These are phyloP conservation scores for Fistulifera solaris DNA, from an alignment of 108 stramenopile species.

Conservation along the genomic window DNA sequence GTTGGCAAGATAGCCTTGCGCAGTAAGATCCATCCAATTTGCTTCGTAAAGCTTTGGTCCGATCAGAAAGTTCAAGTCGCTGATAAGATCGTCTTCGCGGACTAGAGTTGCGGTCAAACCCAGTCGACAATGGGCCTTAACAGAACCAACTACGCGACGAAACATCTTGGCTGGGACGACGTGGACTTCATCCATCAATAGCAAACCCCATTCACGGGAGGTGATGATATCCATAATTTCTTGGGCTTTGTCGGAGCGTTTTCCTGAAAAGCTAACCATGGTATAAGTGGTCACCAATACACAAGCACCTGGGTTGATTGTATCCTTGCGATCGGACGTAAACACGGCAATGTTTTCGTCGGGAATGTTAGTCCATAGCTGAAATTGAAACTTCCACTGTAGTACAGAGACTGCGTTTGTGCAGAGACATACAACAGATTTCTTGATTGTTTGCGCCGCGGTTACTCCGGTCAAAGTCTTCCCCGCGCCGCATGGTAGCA, in stretches of 20 bases:
- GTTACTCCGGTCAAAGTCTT: slow-evolving; percentile 98
- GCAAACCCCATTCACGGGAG: slow-evolving; percentile 95
- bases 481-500: slow-evolving; percentile 98
- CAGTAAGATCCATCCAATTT: slow-evolving; percentile 99
- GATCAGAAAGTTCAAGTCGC: slow-evolving; percentile 95
- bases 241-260: slow-evolving; percentile 77
- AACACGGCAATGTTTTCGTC: slow-evolving; percentile 86
- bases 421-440: slow-evolving; percentile 86
- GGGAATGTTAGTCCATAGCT: slow-evolving; percentile 83
- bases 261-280: slow-evolving; percentile 90
- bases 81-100: slow-evolving; percentile 96
- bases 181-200: slow-evolving; percentile 98
- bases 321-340: slow-evolving; percentile 90
- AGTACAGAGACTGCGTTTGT: slow-evolving; percentile 93
- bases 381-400: slow-evolving; percentile 97
- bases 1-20: slow-evolving; percentile 93
- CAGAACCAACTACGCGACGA: slow-evolving; percentile 80
- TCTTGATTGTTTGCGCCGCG: slow-evolving; percentile 96
- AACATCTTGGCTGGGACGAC: slow-evolving; percentile 94
- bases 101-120: slow-evolving; percentile 98
- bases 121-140: slow-evolving; percentile 96
- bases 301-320: slow-evolving; percentile 79
- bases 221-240: slow-evolving; percentile 86
- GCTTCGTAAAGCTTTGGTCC: slow-evolving; percentile 99
- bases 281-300: slow-evolving; percentile 97